phyloP scores from a whole-genome alignment of 495 filamentous ascomycete species.

The Talaromyces ruber region DNA sequence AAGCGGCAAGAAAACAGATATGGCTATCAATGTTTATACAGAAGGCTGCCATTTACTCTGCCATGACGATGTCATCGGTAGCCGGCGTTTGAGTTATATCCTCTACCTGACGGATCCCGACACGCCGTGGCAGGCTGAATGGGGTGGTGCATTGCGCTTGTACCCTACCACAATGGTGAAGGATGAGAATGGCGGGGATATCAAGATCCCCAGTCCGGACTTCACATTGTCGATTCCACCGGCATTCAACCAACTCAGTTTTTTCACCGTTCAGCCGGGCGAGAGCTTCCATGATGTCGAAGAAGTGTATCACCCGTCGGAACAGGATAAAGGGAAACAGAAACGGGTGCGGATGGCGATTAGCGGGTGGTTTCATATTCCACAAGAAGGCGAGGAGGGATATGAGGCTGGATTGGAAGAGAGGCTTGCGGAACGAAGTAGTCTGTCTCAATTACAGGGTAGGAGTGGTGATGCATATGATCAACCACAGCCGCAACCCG shows the following conservation, averaged over 20 bases:
- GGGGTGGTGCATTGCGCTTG: conserved; percentile 87
- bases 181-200: conserved; percentile 54
- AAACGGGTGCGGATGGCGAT: conserved; percentile 91
- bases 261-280: conserved; percentile 96
- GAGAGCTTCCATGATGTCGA: conserved; percentile 98
- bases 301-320: conserved; percentile 75
- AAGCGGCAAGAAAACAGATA: conserved; percentile 93
- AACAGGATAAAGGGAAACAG: conserved; percentile 53
- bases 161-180: conserved; percentile 70
- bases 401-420: conserved; percentile 84
- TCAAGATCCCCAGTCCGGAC: conserved; percentile 69
- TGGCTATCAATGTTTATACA: conserved; percentile 98
- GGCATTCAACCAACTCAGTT: conserved; percentile 93
- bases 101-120: conserved; percentile 94
- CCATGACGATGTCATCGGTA: conserved; percentile 98
- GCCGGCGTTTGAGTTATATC: conserved; percentile 88
- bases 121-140: conserved; percentile 79
- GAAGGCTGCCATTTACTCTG: conserved; percentile 92
- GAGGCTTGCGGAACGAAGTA: conserved; percentile 77
- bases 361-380: conserved; percentile 99
- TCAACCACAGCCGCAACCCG: conserved; percentile 56
- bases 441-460: conserved; percentile 82
- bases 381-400: conserved; percentile 90
- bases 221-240: conserved; percentile 73
- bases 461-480: conserved; percentile 77